Evolutionary conservation across 2,329 filamentous ascomycete genomes (phyloP).

Genomic region (Phialophora chinensis): DNA sequence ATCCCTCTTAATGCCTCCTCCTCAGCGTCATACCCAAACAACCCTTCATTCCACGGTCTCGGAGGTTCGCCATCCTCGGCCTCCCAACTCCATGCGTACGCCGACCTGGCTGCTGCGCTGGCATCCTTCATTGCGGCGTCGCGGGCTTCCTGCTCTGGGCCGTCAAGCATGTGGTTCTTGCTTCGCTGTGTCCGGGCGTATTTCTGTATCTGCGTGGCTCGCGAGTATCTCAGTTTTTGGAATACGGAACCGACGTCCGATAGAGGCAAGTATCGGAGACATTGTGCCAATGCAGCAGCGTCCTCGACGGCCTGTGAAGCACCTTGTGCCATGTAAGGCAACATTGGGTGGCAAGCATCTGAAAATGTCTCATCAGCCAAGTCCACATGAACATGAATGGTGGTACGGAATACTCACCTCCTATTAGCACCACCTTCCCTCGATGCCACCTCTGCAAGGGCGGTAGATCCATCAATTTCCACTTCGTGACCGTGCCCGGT

Average conservation of each 20-base stretch:
- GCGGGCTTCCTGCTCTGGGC: conserved; percentile 11
- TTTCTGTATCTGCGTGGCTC: conserved; percentile 13
- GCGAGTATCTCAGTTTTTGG: conserved; percentile 4
- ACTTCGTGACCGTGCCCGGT: conserved; percentile 14
- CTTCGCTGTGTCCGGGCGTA: conserved; percentile 9
- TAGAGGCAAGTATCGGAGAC: conserved; percentile 4
- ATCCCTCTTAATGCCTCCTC: conserved; percentile 11
- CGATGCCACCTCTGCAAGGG: conserved; percentile 11
- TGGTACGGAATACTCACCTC: conserved; percentile 1
- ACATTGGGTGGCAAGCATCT: conserved; percentile 15
- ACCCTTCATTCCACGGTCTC: conserved; percentile 10
- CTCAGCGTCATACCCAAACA: conserved; percentile 11
- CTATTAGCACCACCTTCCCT: conserved; percentile 11
- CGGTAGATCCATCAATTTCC: conserved; percentile 11
- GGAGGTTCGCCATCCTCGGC: conserved; percentile 7
- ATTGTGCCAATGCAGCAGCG: conserved; percentile 7
- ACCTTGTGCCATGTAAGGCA: background rate
- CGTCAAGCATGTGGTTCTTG: conserved; percentile 15
- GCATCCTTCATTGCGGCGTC: conserved; percentile 13
- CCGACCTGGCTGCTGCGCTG: background rate
- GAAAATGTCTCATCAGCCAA: background rate
- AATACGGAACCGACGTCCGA: conserved; percentile 8
- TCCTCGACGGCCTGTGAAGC: conserved; percentile 8
- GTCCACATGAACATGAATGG: too few species aligned
- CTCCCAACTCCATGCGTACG: conserved; percentile 11